Conservation (phyloP, 352 stramenopile genomes). For the Globisporangium lucens region DNA sequence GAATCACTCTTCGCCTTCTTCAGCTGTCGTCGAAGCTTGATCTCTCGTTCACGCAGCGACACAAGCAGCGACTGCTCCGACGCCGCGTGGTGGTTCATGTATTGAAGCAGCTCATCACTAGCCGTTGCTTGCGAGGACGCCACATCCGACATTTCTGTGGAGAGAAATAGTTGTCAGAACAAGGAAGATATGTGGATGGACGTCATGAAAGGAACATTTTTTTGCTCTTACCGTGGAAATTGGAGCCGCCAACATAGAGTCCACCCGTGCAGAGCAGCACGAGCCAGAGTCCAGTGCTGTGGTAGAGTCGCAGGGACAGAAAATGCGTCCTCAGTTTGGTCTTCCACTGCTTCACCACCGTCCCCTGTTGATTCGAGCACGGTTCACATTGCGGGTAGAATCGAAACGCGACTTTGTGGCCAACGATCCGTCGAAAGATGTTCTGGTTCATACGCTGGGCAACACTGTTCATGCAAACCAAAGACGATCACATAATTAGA, state of each 20-base stretch:
- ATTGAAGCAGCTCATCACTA: slow-evolving; percentile 19
- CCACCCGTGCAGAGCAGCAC: slow-evolving; percentile 73
- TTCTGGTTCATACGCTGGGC: slow-evolving; percentile 51
- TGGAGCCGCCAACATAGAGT: slow-evolving; percentile 67
- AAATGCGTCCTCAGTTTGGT: slow-evolving; percentile 68
- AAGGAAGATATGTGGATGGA: neutral
- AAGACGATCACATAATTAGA: neutral
- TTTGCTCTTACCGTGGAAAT: slow-evolving; percentile 38
- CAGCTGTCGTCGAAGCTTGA: slow-evolving; percentile 37
- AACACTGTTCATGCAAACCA: slow-evolving; percentile 27
- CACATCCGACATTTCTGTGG: slow-evolving; percentile 53
- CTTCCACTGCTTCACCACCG: slow-evolving; percentile 61
- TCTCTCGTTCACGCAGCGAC: slow-evolving; percentile 52
- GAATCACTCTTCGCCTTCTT: slow-evolving; percentile 25
- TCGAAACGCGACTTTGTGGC: slow-evolving; percentile 57
- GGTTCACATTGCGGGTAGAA: slow-evolving; percentile 84
- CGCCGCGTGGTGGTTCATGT: slow-evolving; percentile 22
- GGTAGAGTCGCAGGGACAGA: slow-evolving; percentile 59
- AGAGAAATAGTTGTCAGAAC: neutral
- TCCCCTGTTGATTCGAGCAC: slow-evolving; percentile 77
- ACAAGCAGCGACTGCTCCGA: slow-evolving; percentile 46
- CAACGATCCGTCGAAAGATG: slow-evolving; percentile 35
- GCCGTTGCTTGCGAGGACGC: slow-evolving; percentile 6
- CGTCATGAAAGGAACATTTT: neutral
- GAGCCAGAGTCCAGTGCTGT: slow-evolving; percentile 78